These are phyloP conservation scores for Xylaria sp. DNA, from an alignment of 2,329 filamentous ascomycete species.

Conservation along the genomic window DNA sequence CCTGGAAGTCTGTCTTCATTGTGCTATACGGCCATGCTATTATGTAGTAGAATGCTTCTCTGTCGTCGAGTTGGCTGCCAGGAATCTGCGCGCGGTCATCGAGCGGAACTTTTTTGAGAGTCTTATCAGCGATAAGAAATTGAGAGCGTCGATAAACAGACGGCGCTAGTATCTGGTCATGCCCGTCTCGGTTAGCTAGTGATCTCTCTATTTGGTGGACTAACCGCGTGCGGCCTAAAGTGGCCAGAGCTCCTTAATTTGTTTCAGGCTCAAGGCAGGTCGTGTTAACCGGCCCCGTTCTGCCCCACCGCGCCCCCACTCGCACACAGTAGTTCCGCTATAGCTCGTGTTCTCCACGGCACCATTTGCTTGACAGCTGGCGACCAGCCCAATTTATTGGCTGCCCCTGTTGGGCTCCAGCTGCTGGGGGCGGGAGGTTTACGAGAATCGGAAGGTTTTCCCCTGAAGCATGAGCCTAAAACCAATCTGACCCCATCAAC, in stretches of 20 bases:
- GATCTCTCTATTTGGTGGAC: not conserved
- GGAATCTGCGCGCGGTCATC: not conserved
- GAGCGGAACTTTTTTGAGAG: conserved; percentile 26
- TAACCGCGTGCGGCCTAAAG: not conserved
- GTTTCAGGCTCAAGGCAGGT: not conserved
- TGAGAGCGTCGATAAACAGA: not conserved
- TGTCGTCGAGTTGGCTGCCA: not conserved
- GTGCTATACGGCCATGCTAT: conserved; percentile 31
- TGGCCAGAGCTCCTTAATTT: not conserved
- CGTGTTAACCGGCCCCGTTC: not conserved
- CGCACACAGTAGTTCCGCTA: not conserved
- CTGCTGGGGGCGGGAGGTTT: conserved; percentile 35
- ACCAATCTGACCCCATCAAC: conserved; percentile 26
- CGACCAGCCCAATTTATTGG: conserved; percentile 9
- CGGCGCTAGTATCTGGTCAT: not conserved
- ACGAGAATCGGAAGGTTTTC: conserved; percentile 30
- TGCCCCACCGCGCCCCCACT: not conserved
- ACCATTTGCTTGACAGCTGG: conserved; percentile 19
- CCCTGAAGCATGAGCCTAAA: conserved; percentile 31
- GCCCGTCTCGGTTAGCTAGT: not conserved
- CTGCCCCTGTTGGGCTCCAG: conserved; percentile 16
- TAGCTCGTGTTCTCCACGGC: not conserved
- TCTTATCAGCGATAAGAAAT: conserved; percentile 30
- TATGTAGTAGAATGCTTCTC: not conserved
- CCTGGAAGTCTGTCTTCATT: conserved; percentile 99